Base-by-base conservation (phyloP, 1,284 basidiomycete genomes). In the Chalciporus sp. region DNA sequence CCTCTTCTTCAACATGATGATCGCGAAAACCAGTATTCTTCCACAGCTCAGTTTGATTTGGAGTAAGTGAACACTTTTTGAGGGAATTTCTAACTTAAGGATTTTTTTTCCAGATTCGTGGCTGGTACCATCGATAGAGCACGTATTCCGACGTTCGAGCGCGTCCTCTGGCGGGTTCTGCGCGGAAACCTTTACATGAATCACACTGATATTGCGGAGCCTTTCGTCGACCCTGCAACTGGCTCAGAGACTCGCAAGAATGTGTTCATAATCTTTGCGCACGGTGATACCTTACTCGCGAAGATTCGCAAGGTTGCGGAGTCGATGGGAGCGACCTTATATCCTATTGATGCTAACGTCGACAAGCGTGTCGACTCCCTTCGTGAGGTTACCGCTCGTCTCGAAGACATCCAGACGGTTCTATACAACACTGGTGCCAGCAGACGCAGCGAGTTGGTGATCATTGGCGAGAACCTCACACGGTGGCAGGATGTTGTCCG, bases 181-280 rank as follows among this genome's bases (percentile, higher is more conserved):
- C 90, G 97, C 58, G 97, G 97, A 52, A 99, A 99, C 72, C 79
- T 99, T 29, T 99, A 98, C 80, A 98, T 99, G 95, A 99, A 99
- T 77, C 94, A 98, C 74, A 92, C 88, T 46, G 95, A 99, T 74
- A 99, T 99, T 65, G 83, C 85, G 42, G 92, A 96, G 65, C 91
- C 94, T 1, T 98, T 99, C 67, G 81, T 95, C 55, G 92, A 98
- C 67, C 88, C 94, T 14, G 80, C 79, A 42, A 90, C 89, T 2
- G 90, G 90, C 41, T 80, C 77, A 37, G 90, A 95, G 74, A 91
- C 90, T 8, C 85, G 89, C 76, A 99, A 99, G 83, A 95, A 98
- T 63, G 97, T 99, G 42, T 99, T 99, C 78, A 97, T 99, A 77
- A 98, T 99, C 72, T 99, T 99, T 68, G 97, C 96, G 0, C 97